A percentile compares a stretch with the other conserved stretches of the same genome.
phyloP scores from a whole-genome alignment of 2,329 filamentous ascomycete genomes.

The Hypomyces perniciosus region DNA sequence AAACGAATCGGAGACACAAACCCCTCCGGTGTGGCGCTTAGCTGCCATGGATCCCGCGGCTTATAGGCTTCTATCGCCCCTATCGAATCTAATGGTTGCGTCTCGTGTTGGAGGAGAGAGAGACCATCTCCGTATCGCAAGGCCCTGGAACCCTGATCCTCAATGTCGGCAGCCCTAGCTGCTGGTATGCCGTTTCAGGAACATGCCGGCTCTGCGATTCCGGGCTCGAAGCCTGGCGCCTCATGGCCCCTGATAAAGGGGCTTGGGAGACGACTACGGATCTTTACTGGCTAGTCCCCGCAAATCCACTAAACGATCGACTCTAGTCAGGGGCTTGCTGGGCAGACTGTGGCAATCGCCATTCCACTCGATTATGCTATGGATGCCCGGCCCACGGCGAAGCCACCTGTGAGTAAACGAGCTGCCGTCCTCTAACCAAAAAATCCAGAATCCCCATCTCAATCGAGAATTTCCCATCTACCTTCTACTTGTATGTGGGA shows the following conservation, averaged over 20 bases:
- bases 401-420: no score
- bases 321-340: slow-evolving; percentile 13
- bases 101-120: not conserved
- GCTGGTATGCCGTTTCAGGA: not conserved
- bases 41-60: no score
- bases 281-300: slow-evolving; percentile 12
- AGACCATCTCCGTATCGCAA: not conserved
- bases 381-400: no score
- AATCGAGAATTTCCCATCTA: no score
- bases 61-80: no score
- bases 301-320: slow-evolving; percentile 8
- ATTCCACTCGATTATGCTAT: not conserved
- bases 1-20: no score
- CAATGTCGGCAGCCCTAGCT: not conserved
- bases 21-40: no score
- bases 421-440: no score
- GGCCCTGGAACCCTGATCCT: not conserved
- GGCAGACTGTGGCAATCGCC: slow-evolving; percentile 6
- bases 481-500: no score
- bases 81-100: no score
- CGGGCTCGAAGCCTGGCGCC: slow-evolving; percentile 11
- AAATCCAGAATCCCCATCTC: no score
- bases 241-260: slow-evolving; percentile 7
- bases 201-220: not conserved
- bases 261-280: not conserved